phyloP scores from a whole-genome alignment of 768 basidiomycete species.

The Mycena crocata region DNA sequence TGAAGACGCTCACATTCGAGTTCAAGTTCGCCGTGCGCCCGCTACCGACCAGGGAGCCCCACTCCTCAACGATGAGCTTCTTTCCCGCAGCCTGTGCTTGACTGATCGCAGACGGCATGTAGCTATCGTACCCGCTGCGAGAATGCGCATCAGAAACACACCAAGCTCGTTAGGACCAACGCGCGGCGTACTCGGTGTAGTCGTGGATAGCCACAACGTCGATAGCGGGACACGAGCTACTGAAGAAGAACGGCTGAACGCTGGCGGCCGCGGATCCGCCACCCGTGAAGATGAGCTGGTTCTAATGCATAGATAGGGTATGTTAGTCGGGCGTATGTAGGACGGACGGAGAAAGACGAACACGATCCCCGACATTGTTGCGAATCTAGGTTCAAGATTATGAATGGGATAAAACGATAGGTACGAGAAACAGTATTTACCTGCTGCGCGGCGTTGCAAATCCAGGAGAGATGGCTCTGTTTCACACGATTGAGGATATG shows the following conservation, averaged over 20 bases:
- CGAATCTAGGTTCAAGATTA: slow-evolving; percentile 31
- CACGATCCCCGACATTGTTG: slow-evolving; percentile 38
- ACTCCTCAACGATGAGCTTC: slow-evolving; percentile 51
- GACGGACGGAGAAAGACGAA: neutral
- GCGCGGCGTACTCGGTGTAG: slow-evolving; percentile 43
- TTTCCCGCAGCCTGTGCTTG: slow-evolving; percentile 49
- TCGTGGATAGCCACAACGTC: slow-evolving; percentile 53
- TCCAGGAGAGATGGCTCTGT: slow-evolving; percentile 34
- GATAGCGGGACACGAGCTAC: slow-evolving; percentile 39
- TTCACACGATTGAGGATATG: too few species aligned
- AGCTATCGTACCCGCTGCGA: slow-evolving; percentile 15
- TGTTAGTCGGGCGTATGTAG: neutral
- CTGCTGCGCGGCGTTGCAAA: slow-evolving; percentile 39
- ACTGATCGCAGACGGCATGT: slow-evolving; percentile 38
- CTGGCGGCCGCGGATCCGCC: slow-evolving; percentile 40
- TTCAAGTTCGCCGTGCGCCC: slow-evolving; percentile 48
- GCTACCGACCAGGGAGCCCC: slow-evolving; percentile 45
- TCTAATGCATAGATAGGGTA: slow-evolving; percentile 30
- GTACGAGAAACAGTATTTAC: slow-evolving; percentile 12
- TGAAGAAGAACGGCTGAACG: slow-evolving; percentile 38
- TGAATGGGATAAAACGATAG: neutral
- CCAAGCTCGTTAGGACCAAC: neutral
- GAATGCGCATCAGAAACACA: neutral
- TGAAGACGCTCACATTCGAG: slow-evolving; percentile 33
- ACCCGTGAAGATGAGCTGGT: slow-evolving; percentile 43